phyloP scores from a whole-genome alignment of 2,329 filamentous ascomycete species.

The Fusarium sp. region DNA sequence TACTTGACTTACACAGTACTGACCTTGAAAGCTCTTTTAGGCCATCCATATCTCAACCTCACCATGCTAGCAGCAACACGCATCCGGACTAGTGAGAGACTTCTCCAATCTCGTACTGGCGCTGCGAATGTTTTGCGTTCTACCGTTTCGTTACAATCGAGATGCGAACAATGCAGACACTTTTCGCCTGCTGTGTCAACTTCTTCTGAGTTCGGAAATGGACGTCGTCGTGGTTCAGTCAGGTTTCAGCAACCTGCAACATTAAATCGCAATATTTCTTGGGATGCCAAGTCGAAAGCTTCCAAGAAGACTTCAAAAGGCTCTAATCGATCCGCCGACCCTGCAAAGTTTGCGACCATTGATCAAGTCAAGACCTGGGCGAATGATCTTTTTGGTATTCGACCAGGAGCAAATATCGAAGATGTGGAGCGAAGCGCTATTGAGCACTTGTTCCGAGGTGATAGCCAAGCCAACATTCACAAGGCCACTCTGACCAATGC shows the following conservation, averaged over 20 bases:
- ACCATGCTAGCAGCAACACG: slow-evolving; percentile 46
- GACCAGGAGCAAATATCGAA: slow-evolving; percentile 58
- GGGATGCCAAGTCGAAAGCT: slow-evolving; percentile 59
- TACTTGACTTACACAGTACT: slow-evolving; percentile 1
- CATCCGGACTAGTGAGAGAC: slow-evolving; percentile 47
- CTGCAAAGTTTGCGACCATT: slow-evolving; percentile 52
- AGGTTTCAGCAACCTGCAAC: slow-evolving; percentile 62
- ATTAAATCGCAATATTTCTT: slow-evolving; percentile 59
- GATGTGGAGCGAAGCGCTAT: slow-evolving; percentile 60
- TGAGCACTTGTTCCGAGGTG: slow-evolving; percentile 57
- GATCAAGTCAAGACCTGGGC: slow-evolving; percentile 54
- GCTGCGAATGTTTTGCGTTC: slow-evolving; percentile 27
- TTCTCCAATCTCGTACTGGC: slow-evolving; percentile 38
- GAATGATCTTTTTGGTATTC: slow-evolving; percentile 54
- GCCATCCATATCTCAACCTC: slow-evolving; percentile 9
- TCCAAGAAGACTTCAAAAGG: slow-evolving; percentile 57
- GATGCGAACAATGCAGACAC: slow-evolving; percentile 51
- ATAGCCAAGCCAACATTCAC: slow-evolving; percentile 48
- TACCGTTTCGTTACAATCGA: slow-evolving; percentile 31
- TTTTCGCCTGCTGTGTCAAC: slow-evolving; percentile 65
- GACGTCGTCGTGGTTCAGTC: slow-evolving; percentile 57
- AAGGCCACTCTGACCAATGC: slow-evolving; percentile 51
- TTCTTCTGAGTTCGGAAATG: slow-evolving; percentile 57
- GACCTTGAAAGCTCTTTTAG: slow-evolving; percentile 1
- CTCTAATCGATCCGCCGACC: slow-evolving; percentile 53